Conservation (phyloP, 2,329 filamentous ascomycete species). For the Colletotrichum acutatum region DNA sequence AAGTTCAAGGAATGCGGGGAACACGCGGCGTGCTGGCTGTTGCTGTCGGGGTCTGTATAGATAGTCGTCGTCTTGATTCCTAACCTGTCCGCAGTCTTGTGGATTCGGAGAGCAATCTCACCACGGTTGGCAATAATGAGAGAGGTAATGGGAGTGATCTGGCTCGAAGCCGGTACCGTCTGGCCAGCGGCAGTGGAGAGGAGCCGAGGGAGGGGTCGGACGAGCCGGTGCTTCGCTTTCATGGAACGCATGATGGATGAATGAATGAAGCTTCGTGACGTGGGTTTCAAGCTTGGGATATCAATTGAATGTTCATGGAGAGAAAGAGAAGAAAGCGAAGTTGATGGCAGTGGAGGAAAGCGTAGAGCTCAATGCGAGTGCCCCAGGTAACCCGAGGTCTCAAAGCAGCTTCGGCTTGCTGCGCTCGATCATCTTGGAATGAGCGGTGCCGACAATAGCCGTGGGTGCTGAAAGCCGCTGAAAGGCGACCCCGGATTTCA, state of each 20-base stretch:
- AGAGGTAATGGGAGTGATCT: constrained; percentile 71
- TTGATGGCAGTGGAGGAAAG: neutral
- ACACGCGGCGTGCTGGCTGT: constrained; percentile 87
- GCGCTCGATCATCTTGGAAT: neutral
- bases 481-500: constrained; percentile 25
- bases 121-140: constrained; percentile 97
- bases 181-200: constrained; percentile 41
- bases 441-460: constrained; percentile 32
- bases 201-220: constrained; percentile 55
- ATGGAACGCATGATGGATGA: constrained; percentile 63
- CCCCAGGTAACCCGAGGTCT: constrained; percentile 24
- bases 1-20: constrained; percentile 87
- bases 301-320: constrained; percentile 1
- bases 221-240: constrained; percentile 60
- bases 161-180: constrained; percentile 32
- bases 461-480: constrained; percentile 27
- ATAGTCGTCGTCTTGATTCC: constrained; percentile 94
- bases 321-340: neutral
- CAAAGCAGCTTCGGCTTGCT: constrained; percentile 26
- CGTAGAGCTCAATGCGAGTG: neutral
- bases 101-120: constrained; percentile 95
- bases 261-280: neutral
- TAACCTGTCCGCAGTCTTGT: constrained; percentile 85
- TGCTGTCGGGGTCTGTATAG: constrained; percentile 91
- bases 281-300: neutral